A percentile compares a stretch with the other conserved stretches of the same genome.
Evolutionary conservation across 2,329 filamentous ascomycete species (phyloP).

Genomic region (Cladophialophora psammophila): DNA sequence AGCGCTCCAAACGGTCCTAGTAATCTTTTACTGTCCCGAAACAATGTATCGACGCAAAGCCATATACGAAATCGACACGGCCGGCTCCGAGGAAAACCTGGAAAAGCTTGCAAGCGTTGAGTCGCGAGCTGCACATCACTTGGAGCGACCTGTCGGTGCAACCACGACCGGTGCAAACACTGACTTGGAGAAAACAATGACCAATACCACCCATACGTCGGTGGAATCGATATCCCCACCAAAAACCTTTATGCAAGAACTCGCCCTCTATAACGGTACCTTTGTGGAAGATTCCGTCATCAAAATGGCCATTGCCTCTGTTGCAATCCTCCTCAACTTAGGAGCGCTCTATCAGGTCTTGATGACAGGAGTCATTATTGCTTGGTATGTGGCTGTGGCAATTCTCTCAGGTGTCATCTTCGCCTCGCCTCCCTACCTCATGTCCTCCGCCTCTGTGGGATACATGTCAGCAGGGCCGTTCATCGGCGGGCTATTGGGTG

Average conservation of each 20-base stretch:
- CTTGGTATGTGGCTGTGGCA: slow-evolving; percentile 43
- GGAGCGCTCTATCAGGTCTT: slow-evolving; percentile 43
- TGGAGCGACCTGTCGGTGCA: slow-evolving; percentile 6
- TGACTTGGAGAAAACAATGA: slow-evolving; percentile 28
- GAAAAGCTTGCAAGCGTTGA: slow-evolving; percentile 34
- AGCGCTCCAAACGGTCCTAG: slow-evolving; percentile 21
- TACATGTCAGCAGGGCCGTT: slow-evolving; percentile 36
- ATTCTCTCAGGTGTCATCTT: slow-evolving; percentile 43
- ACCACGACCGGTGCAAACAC: background rate
- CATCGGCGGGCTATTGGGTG: slow-evolving; percentile 27
- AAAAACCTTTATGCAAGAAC: slow-evolving; percentile 30
- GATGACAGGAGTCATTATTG: slow-evolving; percentile 40
- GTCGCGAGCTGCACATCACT: slow-evolving; percentile 24
- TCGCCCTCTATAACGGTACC: slow-evolving; percentile 32
- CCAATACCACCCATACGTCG: slow-evolving; percentile 15
- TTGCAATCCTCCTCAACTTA: slow-evolving; percentile 45
- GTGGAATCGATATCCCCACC: slow-evolving; percentile 24
- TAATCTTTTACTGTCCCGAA: slow-evolving; percentile 31
- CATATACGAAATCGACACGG: slow-evolving; percentile 34
- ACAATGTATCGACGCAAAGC: slow-evolving; percentile 33
- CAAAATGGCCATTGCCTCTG: slow-evolving; percentile 43
- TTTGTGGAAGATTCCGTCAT: slow-evolving; percentile 30
- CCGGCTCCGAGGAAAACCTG: slow-evolving; percentile 33
- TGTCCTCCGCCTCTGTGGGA: slow-evolving; percentile 42
- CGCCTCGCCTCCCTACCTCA: slow-evolving; percentile 43